phyloP scores from a whole-genome alignment of 164 flowering plant species.

The Pachysandra terminalis region DNA sequence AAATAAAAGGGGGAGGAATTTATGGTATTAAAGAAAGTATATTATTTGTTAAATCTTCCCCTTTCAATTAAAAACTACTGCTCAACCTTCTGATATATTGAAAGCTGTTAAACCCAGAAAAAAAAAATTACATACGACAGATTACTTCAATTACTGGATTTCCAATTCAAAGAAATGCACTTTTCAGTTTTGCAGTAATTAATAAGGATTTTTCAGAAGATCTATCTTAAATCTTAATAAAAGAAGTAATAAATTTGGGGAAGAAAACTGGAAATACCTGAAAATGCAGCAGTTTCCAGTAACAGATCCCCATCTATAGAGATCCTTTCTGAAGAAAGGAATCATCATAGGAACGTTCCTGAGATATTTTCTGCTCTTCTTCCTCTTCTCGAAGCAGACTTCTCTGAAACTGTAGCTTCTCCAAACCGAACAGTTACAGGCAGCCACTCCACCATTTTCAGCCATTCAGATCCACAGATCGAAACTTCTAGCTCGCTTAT shows the following conservation, averaged over 20 bases:
- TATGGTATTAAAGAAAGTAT: too few relatives aligned
- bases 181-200: neutral
- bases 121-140: too few relatives aligned
- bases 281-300: conserved; percentile 14
- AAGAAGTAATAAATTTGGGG: neutral
- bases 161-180: neutral
- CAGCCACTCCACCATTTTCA: conserved; percentile 23
- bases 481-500: too few relatives aligned
- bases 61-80: too few relatives aligned
- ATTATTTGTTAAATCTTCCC: too few relatives aligned
- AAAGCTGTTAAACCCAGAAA: too few relatives aligned
- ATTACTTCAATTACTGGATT: too few relatives aligned
- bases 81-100: too few relatives aligned
- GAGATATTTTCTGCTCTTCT: conserved; percentile 15
- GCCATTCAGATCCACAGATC: conserved; percentile 21
- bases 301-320: conserved; percentile 17
- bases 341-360: conserved; percentile 19
- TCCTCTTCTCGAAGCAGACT: conserved; percentile 12
- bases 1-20: too few relatives aligned
- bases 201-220: neutral
- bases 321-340: conserved; percentile 23
- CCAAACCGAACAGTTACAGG: conserved; percentile 22
- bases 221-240: neutral
- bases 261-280: conserved; percentile 13
- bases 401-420: conserved; percentile 18